A percentile compares a stretch with the other conserved stretches of the same genome.
Conservation (phyloP, 164 flowering plant species). For the Berberis thunbergii region DNA sequence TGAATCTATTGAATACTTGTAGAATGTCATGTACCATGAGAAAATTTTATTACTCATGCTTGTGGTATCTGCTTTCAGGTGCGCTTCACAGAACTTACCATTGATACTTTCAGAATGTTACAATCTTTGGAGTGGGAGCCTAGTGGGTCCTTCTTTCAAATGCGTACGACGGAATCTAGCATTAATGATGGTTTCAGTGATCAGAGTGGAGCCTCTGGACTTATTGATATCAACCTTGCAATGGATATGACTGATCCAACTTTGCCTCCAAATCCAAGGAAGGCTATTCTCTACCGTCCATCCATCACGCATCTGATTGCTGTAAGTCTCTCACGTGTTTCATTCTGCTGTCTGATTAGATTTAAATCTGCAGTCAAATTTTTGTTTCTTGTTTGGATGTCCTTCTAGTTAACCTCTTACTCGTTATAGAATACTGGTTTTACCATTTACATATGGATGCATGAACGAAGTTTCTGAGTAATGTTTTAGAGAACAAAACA, state of each 20-base stretch:
- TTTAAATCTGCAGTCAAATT: neutral
- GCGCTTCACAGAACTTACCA: conserved; percentile 82
- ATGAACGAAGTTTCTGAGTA: too few species aligned
- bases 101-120: conserved; percentile 89
- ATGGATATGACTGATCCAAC: conserved; percentile 76
- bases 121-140: conserved; percentile 99
- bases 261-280: conserved; percentile 86
- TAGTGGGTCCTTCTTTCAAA: conserved; percentile 69
- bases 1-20: neutral
- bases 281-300: conserved; percentile 81
- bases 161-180: conserved; percentile 38
- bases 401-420: too few species aligned
- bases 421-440: too few species aligned
- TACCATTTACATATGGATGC: too few species aligned
- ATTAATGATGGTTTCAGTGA: conserved; percentile 52
- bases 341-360: neutral
- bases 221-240: conserved; percentile 74
- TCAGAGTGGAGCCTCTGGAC: conserved; percentile 64
- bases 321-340: conserved; percentile 35
- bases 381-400: neutral
- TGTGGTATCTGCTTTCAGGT: conserved; percentile 45
- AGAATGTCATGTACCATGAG: neutral
- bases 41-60: neutral
- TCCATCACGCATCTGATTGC: conserved; percentile 70
- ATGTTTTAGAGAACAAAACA: too few species aligned